Evolutionary conservation across 2,329 filamentous ascomycete species (phyloP), one percentile per base, ranked within the genome.

Genomic region (Penicillium corylophilum): DNA sequence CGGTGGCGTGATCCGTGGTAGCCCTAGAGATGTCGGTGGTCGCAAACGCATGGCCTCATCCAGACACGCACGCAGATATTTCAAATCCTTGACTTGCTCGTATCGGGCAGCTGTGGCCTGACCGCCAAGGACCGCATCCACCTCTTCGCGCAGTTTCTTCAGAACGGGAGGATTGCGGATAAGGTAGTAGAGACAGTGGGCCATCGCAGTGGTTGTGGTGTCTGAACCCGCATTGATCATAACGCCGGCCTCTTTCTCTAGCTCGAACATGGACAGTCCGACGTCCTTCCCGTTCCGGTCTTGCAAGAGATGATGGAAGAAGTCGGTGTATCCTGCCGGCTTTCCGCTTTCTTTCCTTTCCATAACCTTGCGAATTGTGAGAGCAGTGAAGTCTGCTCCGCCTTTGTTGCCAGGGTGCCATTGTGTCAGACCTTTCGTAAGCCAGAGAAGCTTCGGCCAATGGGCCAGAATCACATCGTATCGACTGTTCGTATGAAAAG

Each of bases 191-290:
- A 75, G 56, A 2, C 57, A 46, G 39, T 60, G 50, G 12, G 69
- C 64, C 2, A 74, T 53, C 1, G 69, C 64, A 3, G 60, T 64
- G 1, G 65, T 64, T 1, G 62, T 70, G 9, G 71, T 76, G 29
- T 76, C 73, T n/a, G 42, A 45, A n/a, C 48, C 48, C 7, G 48
- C 48, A 36, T 50, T 40, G 33, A 47, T 16, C 35, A 47, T 29
- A 9, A 40, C 23, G 13, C 33, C 44, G 15, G 20, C 20, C 24
- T 47, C 44, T 47, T 24, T 26, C 7, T 26, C 40, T 24, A 43
- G 22, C 40, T 43, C 40, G n/a, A 24, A 24, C 24, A 43, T 43
- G 22, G 22, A 24, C 24, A 43, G 40, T n/a, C 40, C 26, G n/a
- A 43, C 15, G 26, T 24, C 22, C 24, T 43, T 10, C 13, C 24